phyloP scores from a whole-genome alignment of 768 basidiomycete genomes.

The Infundibulicybe gibba region DNA sequence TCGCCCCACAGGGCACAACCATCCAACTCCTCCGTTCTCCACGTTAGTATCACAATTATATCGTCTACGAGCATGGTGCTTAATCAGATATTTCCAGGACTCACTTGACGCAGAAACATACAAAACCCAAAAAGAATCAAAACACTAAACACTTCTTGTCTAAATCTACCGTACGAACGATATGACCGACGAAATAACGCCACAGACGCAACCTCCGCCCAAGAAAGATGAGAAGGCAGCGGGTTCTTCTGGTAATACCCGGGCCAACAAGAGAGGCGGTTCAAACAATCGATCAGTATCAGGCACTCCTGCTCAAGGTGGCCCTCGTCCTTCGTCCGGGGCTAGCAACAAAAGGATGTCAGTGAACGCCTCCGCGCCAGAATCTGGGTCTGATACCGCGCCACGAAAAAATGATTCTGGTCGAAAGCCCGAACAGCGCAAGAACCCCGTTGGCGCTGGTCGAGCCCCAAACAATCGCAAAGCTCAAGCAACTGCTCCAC shows the following conservation, averaged over 20 bases:
- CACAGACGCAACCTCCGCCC: conserved; percentile 48
- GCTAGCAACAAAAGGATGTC: conserved; percentile 61
- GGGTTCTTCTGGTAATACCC: conserved; percentile 41
- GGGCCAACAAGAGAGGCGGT: conserved; percentile 57
- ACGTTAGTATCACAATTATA: conserved; percentile 4
- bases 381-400: conserved; percentile 73
- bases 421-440: conserved; percentile 57
- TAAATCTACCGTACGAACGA: conserved; percentile 68
- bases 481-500: conserved; percentile 54
- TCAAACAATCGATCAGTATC: conserved; percentile 40
- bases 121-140: conserved; percentile 43
- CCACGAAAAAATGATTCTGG: conserved; percentile 55
- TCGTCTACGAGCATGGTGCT: no score
- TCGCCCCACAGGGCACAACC: conserved; percentile 89
- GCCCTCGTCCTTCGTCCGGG: conserved; percentile 59
- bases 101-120: conserved; percentile 26
- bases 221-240: conserved; percentile 79
- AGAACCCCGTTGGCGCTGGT: conserved; percentile 44
- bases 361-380: conserved; percentile 36
- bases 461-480: conserved; percentile 52
- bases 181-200: conserved; percentile 80
- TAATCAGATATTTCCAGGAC: conserved; percentile 17
- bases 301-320: conserved; percentile 35
- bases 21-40: conserved; percentile 11
- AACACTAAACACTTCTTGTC: conserved; percentile 44